A percentile compares a stretch with the other conserved stretches of the same genome.
Evolutionary conservation across 768 basidiomycete genomes (phyloP).

Genomic region (Lentinula lateritia): DNA sequence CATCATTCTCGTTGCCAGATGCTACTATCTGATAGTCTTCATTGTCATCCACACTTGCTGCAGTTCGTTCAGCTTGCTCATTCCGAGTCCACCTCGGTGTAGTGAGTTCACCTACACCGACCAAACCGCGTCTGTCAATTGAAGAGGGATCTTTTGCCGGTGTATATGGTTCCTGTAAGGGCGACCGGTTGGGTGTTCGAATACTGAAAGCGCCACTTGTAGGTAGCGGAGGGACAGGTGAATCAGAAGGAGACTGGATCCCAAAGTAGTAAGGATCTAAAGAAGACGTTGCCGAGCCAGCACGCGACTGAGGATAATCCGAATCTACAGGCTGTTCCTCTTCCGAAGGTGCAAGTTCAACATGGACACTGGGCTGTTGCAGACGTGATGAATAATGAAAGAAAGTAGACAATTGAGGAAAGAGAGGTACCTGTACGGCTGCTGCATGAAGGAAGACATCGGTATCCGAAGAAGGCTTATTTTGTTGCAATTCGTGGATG

Average conservation of each 20-base stretch:
- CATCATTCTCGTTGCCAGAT: conserved; percentile 30
- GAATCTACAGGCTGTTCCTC: conserved; percentile 36
- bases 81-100: conserved; percentile 89
- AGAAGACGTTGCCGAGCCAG: conserved; percentile 72
- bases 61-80: conserved; percentile 33
- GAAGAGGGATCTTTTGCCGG: conserved; percentile 71
- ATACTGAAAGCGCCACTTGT: conserved; percentile 33
- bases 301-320: conserved; percentile 51
- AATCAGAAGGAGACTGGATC: conserved; percentile 60
- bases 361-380: conserved; percentile 30
- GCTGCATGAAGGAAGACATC: conserved; percentile 31
- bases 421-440: conserved; percentile 26
- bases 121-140: conserved; percentile 82
- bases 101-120: conserved; percentile 92
- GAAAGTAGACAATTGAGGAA: conserved; percentile 13
- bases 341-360: conserved; percentile 41
- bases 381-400: conserved; percentile 16
- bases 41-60: conserved; percentile 18
- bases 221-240: conserved; percentile 51
- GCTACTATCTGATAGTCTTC: conserved; percentile 39
- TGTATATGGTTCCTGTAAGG: conserved; percentile 50
- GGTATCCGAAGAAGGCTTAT: conserved; percentile 31
- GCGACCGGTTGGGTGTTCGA: conserved; percentile 57
- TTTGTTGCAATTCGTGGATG: conserved; percentile 27
- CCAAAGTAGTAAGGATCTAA: conserved; percentile 90